Evolutionary conservation across 805 yeast species (phyloP).

Genomic region (Candida tallmaniae): DNA sequence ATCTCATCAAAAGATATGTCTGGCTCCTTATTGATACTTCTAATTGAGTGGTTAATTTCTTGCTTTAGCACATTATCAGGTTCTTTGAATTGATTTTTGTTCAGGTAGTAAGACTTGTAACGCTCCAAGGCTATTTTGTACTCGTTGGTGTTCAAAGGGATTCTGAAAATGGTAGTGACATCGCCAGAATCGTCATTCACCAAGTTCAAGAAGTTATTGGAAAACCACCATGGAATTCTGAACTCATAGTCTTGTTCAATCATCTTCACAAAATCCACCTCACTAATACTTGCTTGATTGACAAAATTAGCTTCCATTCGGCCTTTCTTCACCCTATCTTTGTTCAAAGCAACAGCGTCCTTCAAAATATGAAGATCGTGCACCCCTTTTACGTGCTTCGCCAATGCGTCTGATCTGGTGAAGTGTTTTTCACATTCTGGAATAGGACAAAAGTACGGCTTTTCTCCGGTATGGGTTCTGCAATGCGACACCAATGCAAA

Average conservation of each 20-base stretch:
- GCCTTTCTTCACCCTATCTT: conserved; percentile 27
- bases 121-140: conserved; percentile 29
- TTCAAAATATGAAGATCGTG: conserved; percentile 48
- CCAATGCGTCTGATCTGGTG: conserved; percentile 56
- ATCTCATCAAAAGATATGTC: conserved; percentile 10
- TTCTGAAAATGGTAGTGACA: conserved; percentile 15
- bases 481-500: conserved; percentile 60
- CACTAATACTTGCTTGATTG: conserved; percentile 23
- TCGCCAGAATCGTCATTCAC: conserved; percentile 16
- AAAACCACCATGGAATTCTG: conserved; percentile 42
- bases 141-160: conserved; percentile 31
- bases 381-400: conserved; percentile 57
- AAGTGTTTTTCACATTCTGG: conserved; percentile 64
- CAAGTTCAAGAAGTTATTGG: conserved; percentile 22
- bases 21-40: conserved; percentile 2
- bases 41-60: conserved; percentile 1
- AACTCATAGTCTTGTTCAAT: conserved; percentile 31
- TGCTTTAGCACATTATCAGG: conserved; percentile 1
- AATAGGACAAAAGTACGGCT: conserved; percentile 59
- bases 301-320: conserved; percentile 20
- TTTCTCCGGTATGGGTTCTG: conserved; percentile 62
- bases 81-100: background rate
- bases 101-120: conserved; percentile 19
- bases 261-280: conserved; percentile 22
- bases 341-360: conserved; percentile 27